phyloP scores from a whole-genome alignment of 106 monocot species.

The Apostasia ramifera region DNA sequence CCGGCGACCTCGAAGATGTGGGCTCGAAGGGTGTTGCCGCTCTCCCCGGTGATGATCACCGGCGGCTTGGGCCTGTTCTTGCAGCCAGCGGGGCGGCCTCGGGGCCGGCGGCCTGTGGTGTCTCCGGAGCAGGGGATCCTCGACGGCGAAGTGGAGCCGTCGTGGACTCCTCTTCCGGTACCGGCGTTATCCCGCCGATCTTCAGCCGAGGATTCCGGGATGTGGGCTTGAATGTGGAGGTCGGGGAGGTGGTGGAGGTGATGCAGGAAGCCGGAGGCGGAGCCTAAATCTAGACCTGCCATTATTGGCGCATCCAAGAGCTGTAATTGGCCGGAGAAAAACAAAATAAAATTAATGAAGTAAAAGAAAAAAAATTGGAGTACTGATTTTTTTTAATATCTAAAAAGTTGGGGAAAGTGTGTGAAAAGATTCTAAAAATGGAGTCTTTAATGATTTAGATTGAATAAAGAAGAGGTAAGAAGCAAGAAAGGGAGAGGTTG shows the following conservation, averaged over 20 bases:
- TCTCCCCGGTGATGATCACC: slow-evolving; percentile 61
- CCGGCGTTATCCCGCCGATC: slow-evolving; percentile 4
- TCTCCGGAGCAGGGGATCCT: slow-evolving; percentile 8
- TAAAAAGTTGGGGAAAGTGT: slow-evolving; percentile 3
- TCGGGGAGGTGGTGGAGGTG: slow-evolving; percentile 34
- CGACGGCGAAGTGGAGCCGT: background rate
- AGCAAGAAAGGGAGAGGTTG: slow-evolving; percentile 2
- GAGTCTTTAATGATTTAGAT: slow-evolving; percentile 13
- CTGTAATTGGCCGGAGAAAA: background rate
- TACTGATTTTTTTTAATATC: slow-evolving; percentile 15
- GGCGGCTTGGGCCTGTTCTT: slow-evolving; percentile 74
- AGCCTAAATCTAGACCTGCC: slow-evolving; percentile 48
- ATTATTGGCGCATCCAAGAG: slow-evolving; percentile 29
- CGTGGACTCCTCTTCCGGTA: background rate
- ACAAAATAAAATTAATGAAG: slow-evolving; percentile 5
- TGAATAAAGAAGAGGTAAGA: slow-evolving; percentile 24
- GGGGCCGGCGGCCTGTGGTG: slow-evolving; percentile 12
- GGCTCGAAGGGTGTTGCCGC: slow-evolving; percentile 46
- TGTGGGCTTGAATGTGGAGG: slow-evolving; percentile 31
- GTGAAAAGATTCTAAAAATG: slow-evolving; percentile 14
- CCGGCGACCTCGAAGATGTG: slow-evolving; percentile 44
- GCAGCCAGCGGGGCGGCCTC: slow-evolving; percentile 51
- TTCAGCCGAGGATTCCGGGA: slow-evolving; percentile 13
- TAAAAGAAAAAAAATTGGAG: slow-evolving; percentile 6
- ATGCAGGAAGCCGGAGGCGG: slow-evolving; percentile 37